Evolutionary conservation across 345 rosid genomes (phyloP).

Genomic region (Jatropha curcas): DNA sequence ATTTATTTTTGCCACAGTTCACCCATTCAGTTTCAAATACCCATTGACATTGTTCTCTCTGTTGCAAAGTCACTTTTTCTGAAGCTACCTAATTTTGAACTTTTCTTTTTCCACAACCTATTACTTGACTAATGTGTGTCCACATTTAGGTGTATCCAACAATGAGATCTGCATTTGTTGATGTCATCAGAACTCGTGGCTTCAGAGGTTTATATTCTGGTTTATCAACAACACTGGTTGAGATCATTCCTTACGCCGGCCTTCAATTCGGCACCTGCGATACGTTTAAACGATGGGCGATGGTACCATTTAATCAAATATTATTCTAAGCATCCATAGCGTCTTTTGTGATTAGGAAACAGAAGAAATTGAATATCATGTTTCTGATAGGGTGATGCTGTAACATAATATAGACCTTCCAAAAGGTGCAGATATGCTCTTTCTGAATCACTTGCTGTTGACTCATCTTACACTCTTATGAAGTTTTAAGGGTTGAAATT

Average conservation of each 20-base stretch:
- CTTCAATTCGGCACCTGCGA: constrained; percentile 96
- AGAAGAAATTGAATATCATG: not conserved
- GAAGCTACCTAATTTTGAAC: too few relatives aligned
- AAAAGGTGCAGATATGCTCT: too few relatives aligned
- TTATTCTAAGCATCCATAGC: not conserved
- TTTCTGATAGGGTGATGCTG: not conserved
- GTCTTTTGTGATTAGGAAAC: not conserved
- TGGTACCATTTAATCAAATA: constrained; percentile 46
- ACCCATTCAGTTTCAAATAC: too few relatives aligned
- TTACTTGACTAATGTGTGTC: too few relatives aligned
- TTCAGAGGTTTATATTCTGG: constrained; percentile 87
- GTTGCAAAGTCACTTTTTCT: too few relatives aligned
- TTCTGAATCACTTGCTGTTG: too few relatives aligned
- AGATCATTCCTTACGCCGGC: constrained; percentile 96
- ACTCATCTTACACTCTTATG: too few relatives aligned
- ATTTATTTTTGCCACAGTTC: too few relatives aligned
- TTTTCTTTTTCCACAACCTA: too few relatives aligned
- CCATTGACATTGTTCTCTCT: too few relatives aligned
- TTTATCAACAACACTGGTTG: constrained; percentile 85
- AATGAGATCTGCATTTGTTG: constrained; percentile 90
- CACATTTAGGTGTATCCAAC: constrained; percentile 80
- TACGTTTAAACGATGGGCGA: constrained; percentile 84
- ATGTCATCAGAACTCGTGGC: constrained; percentile 72
- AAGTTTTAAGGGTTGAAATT: too few relatives aligned
- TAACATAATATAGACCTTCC: too few relatives aligned